Evolutionary conservation across 495 filamentous ascomycete species (phyloP), one percentile per base, ranked within the genome.

Genomic region (Entonaema liquescens): DNA sequence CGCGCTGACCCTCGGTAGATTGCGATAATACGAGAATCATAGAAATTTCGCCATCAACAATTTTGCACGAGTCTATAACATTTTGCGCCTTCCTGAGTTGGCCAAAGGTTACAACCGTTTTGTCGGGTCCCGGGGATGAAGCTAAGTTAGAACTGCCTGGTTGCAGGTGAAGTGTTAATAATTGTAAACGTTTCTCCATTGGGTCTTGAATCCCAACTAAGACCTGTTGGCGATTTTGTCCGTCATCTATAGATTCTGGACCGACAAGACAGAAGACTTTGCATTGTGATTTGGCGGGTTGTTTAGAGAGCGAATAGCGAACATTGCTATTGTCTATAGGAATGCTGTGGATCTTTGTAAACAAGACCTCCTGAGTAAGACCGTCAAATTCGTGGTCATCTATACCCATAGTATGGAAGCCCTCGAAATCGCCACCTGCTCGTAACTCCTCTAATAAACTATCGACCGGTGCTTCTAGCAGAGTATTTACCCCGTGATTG

Each of bases 11-110:
- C 64, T 85, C 78, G n/a, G 83, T 84, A 26, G 86, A 85, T 62
- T 88, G 84, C n/a, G 86, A 89, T 19, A 97, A 82, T 25, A 91
- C 87, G 13, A 95, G 78, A 42, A 95, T 88, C 36, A 89, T 86
- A 12, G 90, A 89, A 25, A 89, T 80, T 0, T 83, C 83, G 11
- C 90, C 88, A 78, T 95, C 93, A 4, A 86, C 83, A 59, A 95
- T 77, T 73, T 88, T 92, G 72, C 90, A 92, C 26, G 90, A 91
- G 79, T 95, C 93, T 36, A 89, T 84, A 4, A 95, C 85, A 64
- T 87, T 88, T 44, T 86, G 82, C n/a, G 81, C 84, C 52, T 82
- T 83, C 58, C 78, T 77, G 1, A 84, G 74, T 25, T 85, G 79
- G 0, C 83, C 81, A 52, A 79, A 77, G 1, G 75, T 77, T 19